Base-by-base conservation (phyloP, 2,329 filamentous ascomycete species). In the Fusarium sp. region DNA sequence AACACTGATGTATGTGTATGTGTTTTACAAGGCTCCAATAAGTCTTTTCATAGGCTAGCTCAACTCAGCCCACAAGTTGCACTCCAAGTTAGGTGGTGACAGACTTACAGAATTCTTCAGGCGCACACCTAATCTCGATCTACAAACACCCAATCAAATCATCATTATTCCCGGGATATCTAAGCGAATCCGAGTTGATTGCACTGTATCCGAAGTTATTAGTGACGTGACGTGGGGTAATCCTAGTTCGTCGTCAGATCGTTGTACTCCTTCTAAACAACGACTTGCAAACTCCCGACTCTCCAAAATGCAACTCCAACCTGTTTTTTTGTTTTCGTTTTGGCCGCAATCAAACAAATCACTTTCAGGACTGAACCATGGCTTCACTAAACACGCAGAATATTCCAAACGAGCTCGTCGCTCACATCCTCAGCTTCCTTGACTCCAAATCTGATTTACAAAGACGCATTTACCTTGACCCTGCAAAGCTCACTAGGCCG, bases 371-470 rank as follows among this genome's bases (percentile, higher is more conserved):
- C 18, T 14, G 26, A 39, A 24, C 17, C 13, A 65, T 61, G 42
- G 38, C 47, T 11, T 10, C 56, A 18, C n/a, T 62, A 3, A 66
- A 58, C 13, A 65, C 84, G 77, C 70, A 82, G 33, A 61, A 75
- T 33, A 84, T 93, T 26, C 91, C 91, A 5, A 89, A 88, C 70
- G 91, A 93, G 81, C 82, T 93, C 51, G 81, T 92, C 28, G 79
- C 86, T 59, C 84, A 88, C 7, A 87, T 93, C 72, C 84, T 93
- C 74, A 81, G 80, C n/a, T 86, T 86, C 75, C 83, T 93, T 52
- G 85, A 88, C 73, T 76, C 76, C 1, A 78, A 83, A 6, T 84
- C 88, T 15, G 86, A 87, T 18, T 89, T 90, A 0, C 80, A 84
- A 48, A 77, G 75, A 44, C 83, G 83, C 22, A 80, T 91, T 28